Evolutionary conservation across 768 basidiomycete species (phyloP).

Genomic region (Mycena pura): DNA sequence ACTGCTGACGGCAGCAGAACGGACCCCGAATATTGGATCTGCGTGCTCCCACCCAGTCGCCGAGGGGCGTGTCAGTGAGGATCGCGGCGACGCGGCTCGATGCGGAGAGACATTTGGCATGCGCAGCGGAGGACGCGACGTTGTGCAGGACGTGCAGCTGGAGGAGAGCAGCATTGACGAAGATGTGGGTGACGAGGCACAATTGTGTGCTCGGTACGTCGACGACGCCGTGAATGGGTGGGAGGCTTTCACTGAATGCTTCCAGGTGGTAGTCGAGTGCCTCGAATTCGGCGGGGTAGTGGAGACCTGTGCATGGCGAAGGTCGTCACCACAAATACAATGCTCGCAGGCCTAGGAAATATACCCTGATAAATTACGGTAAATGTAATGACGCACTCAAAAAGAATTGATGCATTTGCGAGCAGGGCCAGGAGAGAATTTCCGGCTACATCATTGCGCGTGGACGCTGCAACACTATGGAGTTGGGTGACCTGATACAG

Average conservation of each 20-base stretch:
- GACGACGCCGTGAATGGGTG: neutral
- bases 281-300: neutral
- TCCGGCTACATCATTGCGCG: neutral
- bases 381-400: slow-evolving; percentile 9
- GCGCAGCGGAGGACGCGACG: neutral
- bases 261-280: neutral
- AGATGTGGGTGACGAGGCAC: neutral
- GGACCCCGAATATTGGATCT: slow-evolving; percentile 16
- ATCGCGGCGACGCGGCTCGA: neutral
- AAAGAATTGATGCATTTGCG: slow-evolving; percentile 6
- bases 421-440: neutral
- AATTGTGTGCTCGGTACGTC: neutral
- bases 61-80: neutral
- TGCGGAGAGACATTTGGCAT: slow-evolving; percentile 3
- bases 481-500: neutral
- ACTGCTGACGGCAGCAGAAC: neutral
- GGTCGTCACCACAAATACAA: neutral
- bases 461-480: neutral
- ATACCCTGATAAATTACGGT: neutral
- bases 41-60: neutral
- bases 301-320: too few relatives aligned
- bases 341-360: neutral
- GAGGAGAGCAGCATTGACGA: slow-evolving; percentile 9
- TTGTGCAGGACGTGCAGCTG: slow-evolving; percentile 2
- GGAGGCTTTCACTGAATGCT: neutral